Conservation (phyloP, 345 rosid genomes). For the Rhizophora mangle region DNA sequence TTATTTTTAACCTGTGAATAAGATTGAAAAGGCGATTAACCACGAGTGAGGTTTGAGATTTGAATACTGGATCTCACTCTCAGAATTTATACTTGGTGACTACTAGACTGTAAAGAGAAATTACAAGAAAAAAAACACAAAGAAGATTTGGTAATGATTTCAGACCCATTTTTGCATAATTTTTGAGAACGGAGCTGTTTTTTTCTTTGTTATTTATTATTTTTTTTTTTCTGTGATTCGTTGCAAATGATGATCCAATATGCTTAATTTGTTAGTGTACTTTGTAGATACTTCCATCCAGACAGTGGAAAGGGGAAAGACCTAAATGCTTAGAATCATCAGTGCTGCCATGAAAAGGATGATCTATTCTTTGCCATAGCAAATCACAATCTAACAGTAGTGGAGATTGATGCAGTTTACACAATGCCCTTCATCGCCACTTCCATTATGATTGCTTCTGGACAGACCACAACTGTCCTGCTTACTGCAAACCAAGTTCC, state of each 20-base stretch:
- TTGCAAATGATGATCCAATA: neutral
- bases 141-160: too few relatives aligned
- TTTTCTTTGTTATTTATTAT: too few relatives aligned
- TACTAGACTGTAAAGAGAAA: neutral
- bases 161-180: too few relatives aligned
- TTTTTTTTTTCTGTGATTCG: neutral
- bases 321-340: conserved; percentile 57
- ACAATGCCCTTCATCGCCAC: conserved; percentile 50
- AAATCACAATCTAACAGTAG: conserved; percentile 48
- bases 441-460: conserved; percentile 61
- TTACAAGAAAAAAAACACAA: too few relatives aligned
- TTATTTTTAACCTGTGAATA: too few relatives aligned
- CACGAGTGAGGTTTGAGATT: too few relatives aligned
- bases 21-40: neutral
- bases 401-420: conserved; percentile 60
- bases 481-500: conserved; percentile 41
- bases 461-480: conserved; percentile 64
- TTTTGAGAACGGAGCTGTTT: too few relatives aligned
- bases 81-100: too few relatives aligned
- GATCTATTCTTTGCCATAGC: conserved; percentile 64
- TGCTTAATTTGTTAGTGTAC: neutral
- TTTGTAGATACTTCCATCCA: conserved; percentile 46
- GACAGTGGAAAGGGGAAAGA: conserved; percentile 49
- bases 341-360: conserved; percentile 56
- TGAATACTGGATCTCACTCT: too few relatives aligned